A percentile compares a stretch with the other conserved stretches of the same genome.
These are phyloP conservation scores for Neofusicoccum laricinum DNA, from an alignment of 2,329 filamentous ascomycete genomes.

Conservation along the genomic window DNA sequence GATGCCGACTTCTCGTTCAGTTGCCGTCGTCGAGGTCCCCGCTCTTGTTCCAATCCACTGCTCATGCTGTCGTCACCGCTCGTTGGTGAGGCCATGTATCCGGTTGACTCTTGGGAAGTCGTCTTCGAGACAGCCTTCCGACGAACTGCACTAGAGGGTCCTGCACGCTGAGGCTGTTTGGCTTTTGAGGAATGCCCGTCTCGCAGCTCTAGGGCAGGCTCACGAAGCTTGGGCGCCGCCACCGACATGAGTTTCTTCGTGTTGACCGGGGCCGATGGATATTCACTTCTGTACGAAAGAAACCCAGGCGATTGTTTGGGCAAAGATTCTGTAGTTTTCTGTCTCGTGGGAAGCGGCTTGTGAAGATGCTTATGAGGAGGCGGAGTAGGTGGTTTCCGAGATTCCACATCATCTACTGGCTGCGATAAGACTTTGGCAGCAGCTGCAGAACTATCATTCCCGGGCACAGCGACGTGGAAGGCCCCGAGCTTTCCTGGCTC, in stretches of 20 bases:
- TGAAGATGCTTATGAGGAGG: constrained; percentile 12
- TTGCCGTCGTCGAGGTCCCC: constrained; percentile 18
- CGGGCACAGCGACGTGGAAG: neutral
- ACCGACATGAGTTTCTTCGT: constrained; percentile 22
- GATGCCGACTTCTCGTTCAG: constrained; percentile 28
- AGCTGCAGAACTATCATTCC: neutral
- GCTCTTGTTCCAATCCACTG: neutral
- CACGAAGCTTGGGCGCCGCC: neutral
- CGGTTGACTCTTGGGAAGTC: neutral
- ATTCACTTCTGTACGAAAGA: constrained; percentile 51
- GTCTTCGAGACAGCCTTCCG: neutral
- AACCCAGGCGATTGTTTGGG: constrained; percentile 19
- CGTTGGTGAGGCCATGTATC: neutral
- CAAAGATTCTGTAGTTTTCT: neutral
- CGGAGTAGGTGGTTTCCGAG: constrained; percentile 14
- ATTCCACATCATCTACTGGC: neutral
- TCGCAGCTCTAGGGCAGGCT: neutral
- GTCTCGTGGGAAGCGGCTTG: constrained; percentile 1
- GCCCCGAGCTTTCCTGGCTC: neutral
- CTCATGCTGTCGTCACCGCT: constrained; percentile 13
- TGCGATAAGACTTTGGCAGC: neutral
- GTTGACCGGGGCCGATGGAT: constrained; percentile 35
- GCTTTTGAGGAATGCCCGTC: neutral
- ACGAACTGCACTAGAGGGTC: neutral
- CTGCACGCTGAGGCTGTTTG: neutral